phyloP scores from a whole-genome alignment of 2,329 filamentous ascomycete species.

The Apiospora aurea region DNA sequence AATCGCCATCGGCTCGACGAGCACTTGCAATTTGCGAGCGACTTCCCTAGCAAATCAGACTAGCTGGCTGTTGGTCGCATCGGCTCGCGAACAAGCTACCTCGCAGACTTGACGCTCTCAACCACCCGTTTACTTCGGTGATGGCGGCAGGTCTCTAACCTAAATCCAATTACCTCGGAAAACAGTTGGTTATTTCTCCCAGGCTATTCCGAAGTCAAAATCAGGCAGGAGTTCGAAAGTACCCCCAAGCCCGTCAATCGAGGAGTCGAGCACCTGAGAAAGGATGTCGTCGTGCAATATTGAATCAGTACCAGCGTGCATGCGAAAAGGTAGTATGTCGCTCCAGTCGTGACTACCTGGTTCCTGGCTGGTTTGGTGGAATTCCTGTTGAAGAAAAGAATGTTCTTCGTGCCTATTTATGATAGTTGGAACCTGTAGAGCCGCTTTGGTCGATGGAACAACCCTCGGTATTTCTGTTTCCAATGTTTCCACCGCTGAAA shows the following conservation, averaged over 20 bases:
- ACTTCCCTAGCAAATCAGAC: neutral
- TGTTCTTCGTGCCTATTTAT: neutral
- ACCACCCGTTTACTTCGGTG: too few species aligned
- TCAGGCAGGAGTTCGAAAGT: neutral
- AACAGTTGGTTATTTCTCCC: neutral
- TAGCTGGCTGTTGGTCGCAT: neutral
- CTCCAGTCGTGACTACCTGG: neutral
- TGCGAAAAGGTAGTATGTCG: neutral
- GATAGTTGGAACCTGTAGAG: neutral
- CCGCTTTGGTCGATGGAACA: neutral
- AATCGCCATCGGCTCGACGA: constrained; percentile 18
- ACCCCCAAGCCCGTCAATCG: neutral
- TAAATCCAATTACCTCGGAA: neutral
- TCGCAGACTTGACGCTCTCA: neutral
- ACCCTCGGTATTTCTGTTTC: neutral
- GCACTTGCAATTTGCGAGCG: neutral
- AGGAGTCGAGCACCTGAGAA: neutral
- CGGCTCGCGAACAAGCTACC: neutral
- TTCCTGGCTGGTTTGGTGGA: neutral
- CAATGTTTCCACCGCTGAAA: neutral
- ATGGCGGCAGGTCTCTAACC: neutral
- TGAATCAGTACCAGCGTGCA: neutral
- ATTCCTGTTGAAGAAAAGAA: neutral
- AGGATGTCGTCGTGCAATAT: neutral
- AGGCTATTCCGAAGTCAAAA: neutral